Evolutionary conservation across 2,329 filamentous ascomycete species (phyloP).

Genomic region (Ophiobolus disseminans): DNA sequence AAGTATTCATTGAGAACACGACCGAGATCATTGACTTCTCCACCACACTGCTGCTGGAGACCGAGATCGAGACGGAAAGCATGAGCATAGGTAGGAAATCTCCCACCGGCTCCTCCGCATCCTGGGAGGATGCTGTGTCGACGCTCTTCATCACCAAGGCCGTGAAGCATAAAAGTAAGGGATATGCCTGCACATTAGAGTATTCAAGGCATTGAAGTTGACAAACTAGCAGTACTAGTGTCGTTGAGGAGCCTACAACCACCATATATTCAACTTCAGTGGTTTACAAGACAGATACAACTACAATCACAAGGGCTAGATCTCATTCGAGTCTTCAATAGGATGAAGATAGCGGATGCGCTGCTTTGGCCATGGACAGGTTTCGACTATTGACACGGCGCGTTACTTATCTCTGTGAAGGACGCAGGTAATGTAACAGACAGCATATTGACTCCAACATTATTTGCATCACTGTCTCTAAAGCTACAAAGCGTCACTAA

Average conservation of each 20-base stretch:
- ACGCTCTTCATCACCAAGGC: conserved; percentile 34
- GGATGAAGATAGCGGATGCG: too few species aligned
- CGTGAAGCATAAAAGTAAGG: conserved; percentile 25
- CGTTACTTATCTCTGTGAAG: too few species aligned
- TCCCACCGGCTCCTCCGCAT: conserved; percentile 3
- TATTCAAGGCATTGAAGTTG: conserved; percentile 4
- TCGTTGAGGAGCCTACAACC: conserved; percentile 23
- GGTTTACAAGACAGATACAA: conserved; percentile 14
- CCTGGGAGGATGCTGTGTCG: conserved; percentile 7
- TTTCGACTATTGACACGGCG: not conserved
- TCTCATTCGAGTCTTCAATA: not conserved
- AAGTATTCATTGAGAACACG: conserved; percentile 48
- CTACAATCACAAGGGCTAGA: conserved; percentile 13
- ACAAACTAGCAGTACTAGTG: conserved; percentile 3
- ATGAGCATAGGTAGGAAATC: conserved; percentile 32
- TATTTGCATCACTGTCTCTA: not conserved
- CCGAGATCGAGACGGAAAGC: conserved; percentile 45
- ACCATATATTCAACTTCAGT: conserved; percentile 24
- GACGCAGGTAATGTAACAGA: too few species aligned
- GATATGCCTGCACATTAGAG: conserved; percentile 8
- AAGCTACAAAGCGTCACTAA: not conserved
- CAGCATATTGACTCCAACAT: not conserved
- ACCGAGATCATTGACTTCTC: conserved; percentile 49
- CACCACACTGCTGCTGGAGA: conserved; percentile 49
- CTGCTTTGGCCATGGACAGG: not conserved